Evolutionary conservation across 1,284 basidiomycete species (phyloP), one percentile per base, ranked within the genome.

Genomic region (Ceratobasidium sp.): DNA sequence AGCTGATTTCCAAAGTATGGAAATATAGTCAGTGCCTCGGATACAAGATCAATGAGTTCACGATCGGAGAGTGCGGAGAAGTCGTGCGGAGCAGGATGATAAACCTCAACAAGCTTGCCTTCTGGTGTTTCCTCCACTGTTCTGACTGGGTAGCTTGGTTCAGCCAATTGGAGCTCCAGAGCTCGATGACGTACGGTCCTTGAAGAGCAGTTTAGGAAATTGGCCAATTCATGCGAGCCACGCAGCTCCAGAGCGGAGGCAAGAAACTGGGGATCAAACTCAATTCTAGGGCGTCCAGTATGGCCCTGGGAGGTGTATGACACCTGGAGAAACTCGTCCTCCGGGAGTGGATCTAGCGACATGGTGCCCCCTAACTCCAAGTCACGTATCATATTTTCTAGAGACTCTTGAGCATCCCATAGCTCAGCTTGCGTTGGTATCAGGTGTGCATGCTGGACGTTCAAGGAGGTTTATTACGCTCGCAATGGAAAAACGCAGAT

Each of bases 401-500:
- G 26, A 28, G 59, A 4, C 20, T 28, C 13, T 28, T 40, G 59
- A 20, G 33, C 17, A 6, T 3, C 23, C 4, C 26, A 9, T 3
- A 61, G 59, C 28, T 61, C 59, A 6, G 15, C 59, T 40, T 61
- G 59, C 4, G 59, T 61, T 15, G 59, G 59, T 15, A 61, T 61
- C 4, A 40, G 23, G 23, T 61, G 26, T 12, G 9, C 5, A 38
- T 61, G 59, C 59, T 61, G 33, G 10, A 10, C 7, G 33, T 38
- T n/a, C n/a, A n/a, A 20, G 20, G 7, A 38, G 26, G 59, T 26
- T 61, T 6, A 61, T 12, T 7, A 28, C 26, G 4, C 26, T 33
- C 10, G 4, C 26, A 26, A 40, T 28, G 13, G 7, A 12, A 20
- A 12, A 61, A n/a, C 20, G 23, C 52, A 13, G 5, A n/a, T 54